Base-by-base conservation (phyloP, 192 early-diverging fungal genomes). In the Backusella psychrophila region DNA sequence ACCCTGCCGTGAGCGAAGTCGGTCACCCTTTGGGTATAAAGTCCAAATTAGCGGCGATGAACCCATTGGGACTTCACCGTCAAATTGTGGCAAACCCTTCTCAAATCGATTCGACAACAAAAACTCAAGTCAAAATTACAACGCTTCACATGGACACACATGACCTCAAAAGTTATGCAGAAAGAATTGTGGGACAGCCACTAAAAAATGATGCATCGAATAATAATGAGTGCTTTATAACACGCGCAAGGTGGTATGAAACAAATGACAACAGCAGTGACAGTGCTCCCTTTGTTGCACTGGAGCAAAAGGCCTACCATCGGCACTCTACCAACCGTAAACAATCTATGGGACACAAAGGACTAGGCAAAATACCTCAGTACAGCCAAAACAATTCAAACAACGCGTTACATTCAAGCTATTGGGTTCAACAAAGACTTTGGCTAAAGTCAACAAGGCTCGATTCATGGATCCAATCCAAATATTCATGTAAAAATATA, bases 391-490 rank as follows among this genome's bases (percentile, higher is more conserved):
- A 41, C 36, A 42, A 41, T 2, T 36, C 39, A 26, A 26, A 15
- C 3, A 36, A 36, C 35, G 15, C 19, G 46, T 63, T 63, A 4
- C 9, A 63, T 63, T 63, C 56, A 63, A 63, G 56, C 9, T 63
- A 31, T 0, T 73, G 49, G 49, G n/a, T 73, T 21, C 31, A 56
- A 9, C 52, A 73, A 21, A 56, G 75, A 14, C 44, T 66, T 53
- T 76, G 75, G 75, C 6, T 76, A 19, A 76, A 76, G 46, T 65
- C 67, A 3, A 76, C 26, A 29, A 67, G 44, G 15, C 14, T 68
- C 19, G 3, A 23, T 6, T 67, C 66, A 1, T 76, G 75, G 75
- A 21, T 76, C 9, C 68, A 46, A n/a, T 39, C 41, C 31, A 38
- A 69, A 52, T 76, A 42, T 26, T 76, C 67, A 21, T 33, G 29